phyloP scores from a whole-genome alignment of 2,329 filamentous ascomycete genomes.

The Penicillium sp. region DNA sequence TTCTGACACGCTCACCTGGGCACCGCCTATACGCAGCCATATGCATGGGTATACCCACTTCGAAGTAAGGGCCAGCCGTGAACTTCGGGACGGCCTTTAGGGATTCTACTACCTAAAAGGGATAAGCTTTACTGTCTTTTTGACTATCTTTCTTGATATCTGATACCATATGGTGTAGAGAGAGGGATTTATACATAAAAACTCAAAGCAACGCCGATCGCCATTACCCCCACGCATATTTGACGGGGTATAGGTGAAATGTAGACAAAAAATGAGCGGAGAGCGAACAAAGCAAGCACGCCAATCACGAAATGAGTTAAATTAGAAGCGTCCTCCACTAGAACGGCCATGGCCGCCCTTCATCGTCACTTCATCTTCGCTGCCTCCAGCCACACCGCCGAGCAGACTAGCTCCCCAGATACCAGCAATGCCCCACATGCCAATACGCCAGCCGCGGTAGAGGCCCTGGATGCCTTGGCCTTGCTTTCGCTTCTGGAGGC shows the following conservation, averaged over 20 bases:
- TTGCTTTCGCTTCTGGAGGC: constrained; percentile 47
- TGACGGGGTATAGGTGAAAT: constrained; percentile 24
- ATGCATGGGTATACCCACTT: too few relatives aligned
- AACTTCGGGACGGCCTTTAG: too few relatives aligned
- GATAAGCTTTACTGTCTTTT: too few relatives aligned
- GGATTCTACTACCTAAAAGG: too few relatives aligned
- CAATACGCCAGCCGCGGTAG: constrained; percentile 60
- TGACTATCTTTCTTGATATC: too few relatives aligned
- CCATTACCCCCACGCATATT: constrained; percentile 21
- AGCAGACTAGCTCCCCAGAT: constrained; percentile 55
- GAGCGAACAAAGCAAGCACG: constrained; percentile 11
- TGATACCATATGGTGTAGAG: constrained; percentile 3
- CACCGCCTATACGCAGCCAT: too few relatives aligned
- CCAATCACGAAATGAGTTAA: neutral
- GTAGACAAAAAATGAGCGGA: constrained; percentile 19
- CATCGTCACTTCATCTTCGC: constrained; percentile 38
- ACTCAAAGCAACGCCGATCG: constrained; percentile 16
- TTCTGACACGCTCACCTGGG: too few relatives aligned
- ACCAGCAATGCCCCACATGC: constrained; percentile 57
- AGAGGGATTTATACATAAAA: constrained; percentile 25
- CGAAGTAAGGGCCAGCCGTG: too few relatives aligned
- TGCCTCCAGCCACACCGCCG: constrained; percentile 38
- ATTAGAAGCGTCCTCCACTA: constrained; percentile 37
- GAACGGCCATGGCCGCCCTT: constrained; percentile 23
- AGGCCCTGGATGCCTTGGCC: constrained; percentile 59